Evolutionary conservation across 1,139 yeast species (phyloP).

Genomic region (Geotrichum klebahnii): DNA sequence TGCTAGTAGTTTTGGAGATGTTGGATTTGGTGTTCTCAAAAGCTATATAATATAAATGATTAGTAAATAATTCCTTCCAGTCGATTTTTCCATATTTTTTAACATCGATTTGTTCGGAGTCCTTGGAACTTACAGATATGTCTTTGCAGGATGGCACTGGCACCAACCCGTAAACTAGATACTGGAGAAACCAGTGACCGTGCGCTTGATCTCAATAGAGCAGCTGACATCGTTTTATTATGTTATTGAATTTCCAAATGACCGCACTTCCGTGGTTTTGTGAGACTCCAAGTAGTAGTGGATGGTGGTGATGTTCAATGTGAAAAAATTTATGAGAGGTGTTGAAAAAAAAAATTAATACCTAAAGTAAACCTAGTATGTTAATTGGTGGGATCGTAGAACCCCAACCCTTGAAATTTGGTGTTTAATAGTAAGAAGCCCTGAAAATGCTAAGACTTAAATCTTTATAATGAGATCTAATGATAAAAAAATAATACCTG

Average conservation of each 20-base stretch:
- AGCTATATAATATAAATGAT: slow-evolving; percentile 1
- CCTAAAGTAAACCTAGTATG: background rate
- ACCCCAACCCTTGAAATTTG: slow-evolving; percentile 4
- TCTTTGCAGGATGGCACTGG: background rate
- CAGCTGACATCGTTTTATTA: background rate
- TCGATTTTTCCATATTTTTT: too few relatives aligned
- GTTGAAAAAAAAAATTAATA: background rate
- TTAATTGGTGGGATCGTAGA: background rate
- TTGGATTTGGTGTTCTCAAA: slow-evolving; percentile 1
- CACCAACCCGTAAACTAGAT: background rate
- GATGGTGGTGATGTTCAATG: background rate
- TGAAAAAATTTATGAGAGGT: slow-evolving; percentile 3
- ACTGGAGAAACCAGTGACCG: background rate
- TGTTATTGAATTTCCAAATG: background rate
- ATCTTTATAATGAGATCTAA: background rate
- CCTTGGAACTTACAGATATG: background rate
- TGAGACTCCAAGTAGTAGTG: background rate
- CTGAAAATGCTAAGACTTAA: background rate
- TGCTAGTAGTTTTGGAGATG: background rate
- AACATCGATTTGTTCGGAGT: background rate
- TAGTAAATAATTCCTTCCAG: too few relatives aligned
- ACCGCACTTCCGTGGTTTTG: background rate
- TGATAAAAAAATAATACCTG: too few relatives aligned
- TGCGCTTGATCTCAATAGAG: background rate
- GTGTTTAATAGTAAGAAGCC: background rate